Base-by-base conservation (phyloP, 1,284 basidiomycete genomes). In the Pseudozyma sp. region DNA sequence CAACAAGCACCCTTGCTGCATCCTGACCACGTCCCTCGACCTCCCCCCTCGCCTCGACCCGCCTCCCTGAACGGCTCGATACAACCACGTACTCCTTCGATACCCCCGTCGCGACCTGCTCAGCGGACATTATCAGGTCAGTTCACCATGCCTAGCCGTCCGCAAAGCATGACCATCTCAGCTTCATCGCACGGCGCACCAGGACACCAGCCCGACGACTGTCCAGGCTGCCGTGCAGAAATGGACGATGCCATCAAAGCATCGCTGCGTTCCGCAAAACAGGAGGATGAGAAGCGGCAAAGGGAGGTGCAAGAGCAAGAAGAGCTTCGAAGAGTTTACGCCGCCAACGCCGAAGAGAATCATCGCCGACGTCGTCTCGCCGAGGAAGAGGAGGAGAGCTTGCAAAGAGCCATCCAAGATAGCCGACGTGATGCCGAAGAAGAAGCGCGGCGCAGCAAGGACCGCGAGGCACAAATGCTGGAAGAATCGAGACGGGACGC, bases 201-300 rank as follows among this genome's bases (percentile, higher is more conserved):
- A 5, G 48, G 40, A 8, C 73, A 76, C 19, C 54, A 59, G 5
- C 57, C 55, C 6, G 74, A 76, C 48, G 55, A 76, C 33, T 76
- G 74, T 52, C 65, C 65, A 10, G 74, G 69, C 43, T 73, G 74
- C n/a, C 53, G 62, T 34, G 58, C 68, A 31, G 74, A 76, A 29
- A 50, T 72, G 48, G 69, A 73, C 5, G 69, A 72, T 16, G 69
- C 69, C 9, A 64, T 76, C 43, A 43, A 64, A n/a, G 74, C 74
- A 9, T 76, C 74, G 4, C 40, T 68, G 44, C 54, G 53, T 5
- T 62, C 74, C 3, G 74, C 74, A 9, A 43, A 57, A 17, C 50
- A 61, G 17, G 69, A 76, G 35, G 48, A 58, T 31, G 61, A 68
- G 43, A 35, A 45, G 5, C 48, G 73, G 14, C 47, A 34, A 4